phyloP scores from a whole-genome alignment of 2,329 filamentous ascomycete genomes.

The Colletotrichum liriopes region DNA sequence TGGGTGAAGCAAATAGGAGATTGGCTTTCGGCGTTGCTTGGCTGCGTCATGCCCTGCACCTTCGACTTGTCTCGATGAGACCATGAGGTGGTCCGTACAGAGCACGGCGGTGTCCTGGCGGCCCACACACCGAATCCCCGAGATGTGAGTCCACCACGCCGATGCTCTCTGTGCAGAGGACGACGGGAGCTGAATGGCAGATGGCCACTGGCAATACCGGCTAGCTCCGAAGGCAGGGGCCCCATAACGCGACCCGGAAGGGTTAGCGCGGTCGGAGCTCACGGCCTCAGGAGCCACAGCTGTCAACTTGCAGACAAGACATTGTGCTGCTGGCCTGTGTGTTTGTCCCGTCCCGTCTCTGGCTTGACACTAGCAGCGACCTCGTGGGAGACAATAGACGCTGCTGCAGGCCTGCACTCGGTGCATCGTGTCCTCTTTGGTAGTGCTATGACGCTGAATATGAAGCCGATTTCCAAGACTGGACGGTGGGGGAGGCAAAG shows the following conservation, averaged over 20 bases:
- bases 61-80: background rate
- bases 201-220: conserved; percentile 33
- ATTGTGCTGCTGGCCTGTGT: conserved; percentile 16
- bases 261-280: conserved; percentile 28
- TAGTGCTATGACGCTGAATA: background rate
- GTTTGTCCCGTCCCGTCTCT: conserved; percentile 4
- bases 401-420: background rate
- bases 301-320: conserved; percentile 36
- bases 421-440: background rate
- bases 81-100: background rate
- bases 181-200: background rate
- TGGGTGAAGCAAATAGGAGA: background rate
- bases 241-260: conserved; percentile 15
- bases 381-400: conserved; percentile 2
- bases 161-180: conserved; percentile 18
- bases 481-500: background rate
- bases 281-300: conserved; percentile 22
- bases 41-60: background rate
- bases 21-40: conserved; percentile 8
- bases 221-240: conserved; percentile 37
- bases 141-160: conserved; percentile 13
- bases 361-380: background rate
- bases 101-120: background rate
- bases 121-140: background rate
- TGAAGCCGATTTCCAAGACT: background rate